Percentiles rank a stretch among this genome's conserved stretches.
Conservation (phyloP, 805 yeast genomes). For the Metschnikowia corniflorae region DNA sequence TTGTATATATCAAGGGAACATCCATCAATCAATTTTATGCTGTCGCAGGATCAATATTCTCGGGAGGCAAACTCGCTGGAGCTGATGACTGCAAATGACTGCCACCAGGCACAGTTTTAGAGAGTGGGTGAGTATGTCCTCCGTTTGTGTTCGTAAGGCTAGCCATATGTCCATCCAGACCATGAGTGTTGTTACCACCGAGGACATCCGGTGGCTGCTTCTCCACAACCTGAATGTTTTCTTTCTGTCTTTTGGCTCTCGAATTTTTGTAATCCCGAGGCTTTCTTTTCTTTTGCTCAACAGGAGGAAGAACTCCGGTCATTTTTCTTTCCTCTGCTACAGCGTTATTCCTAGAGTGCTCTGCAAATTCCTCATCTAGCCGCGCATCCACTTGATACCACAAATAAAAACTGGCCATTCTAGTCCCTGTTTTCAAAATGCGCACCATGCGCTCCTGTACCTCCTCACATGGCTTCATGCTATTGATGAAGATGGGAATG, state of each 20-base stretch:
- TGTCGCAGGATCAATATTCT: too few relatives aligned
- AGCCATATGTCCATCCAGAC: too few relatives aligned
- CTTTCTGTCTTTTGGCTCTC: slow-evolving; percentile 17
- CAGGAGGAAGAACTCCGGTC: slow-evolving; percentile 30
- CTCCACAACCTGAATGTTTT: too few relatives aligned
- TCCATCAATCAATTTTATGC: too few relatives aligned
- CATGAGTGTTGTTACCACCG: too few relatives aligned
- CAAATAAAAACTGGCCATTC: slow-evolving; percentile 58
- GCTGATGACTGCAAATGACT: too few relatives aligned
- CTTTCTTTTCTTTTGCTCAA: slow-evolving; percentile 31
- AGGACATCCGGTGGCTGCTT: too few relatives aligned
- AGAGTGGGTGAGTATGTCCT: too few relatives aligned
- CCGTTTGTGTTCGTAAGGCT: too few relatives aligned
- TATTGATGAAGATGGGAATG: slow-evolving; percentile 60
- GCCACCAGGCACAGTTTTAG: too few relatives aligned
- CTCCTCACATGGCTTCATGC: slow-evolving; percentile 55
- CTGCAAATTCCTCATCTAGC: slow-evolving; percentile 65
- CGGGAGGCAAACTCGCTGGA: too few relatives aligned
- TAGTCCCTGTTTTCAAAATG: slow-evolving; percentile 55
- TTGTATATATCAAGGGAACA: too few relatives aligned
- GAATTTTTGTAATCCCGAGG: slow-evolving; percentile 24
- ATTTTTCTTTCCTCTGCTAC: slow-evolving; percentile 50
- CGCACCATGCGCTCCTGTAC: slow-evolving; percentile 61
- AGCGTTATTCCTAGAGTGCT: slow-evolving; percentile 55
- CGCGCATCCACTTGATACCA: slow-evolving; percentile 85